A percentile compares a stretch with the other conserved stretches of the same genome.
phyloP scores from a whole-genome alignment of 441 rosid species.

The Arabidopsis lyrata region DNA sequence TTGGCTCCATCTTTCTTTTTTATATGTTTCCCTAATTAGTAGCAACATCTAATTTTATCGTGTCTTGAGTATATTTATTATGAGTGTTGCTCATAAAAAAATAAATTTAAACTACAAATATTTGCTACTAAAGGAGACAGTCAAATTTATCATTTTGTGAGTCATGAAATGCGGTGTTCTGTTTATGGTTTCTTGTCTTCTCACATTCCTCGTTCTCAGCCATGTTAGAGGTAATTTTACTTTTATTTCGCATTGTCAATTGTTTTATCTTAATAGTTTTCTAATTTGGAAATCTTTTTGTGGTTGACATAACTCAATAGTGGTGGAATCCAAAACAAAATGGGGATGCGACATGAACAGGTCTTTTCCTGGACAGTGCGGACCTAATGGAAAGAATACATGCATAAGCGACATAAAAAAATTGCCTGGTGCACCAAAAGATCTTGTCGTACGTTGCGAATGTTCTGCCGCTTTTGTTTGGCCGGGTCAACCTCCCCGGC shows the following conservation, averaged over 20 bases:
- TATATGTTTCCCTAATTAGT: not conserved
- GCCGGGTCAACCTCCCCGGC: not conserved
- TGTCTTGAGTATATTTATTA: not conserved
- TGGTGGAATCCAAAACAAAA: constrained; percentile 1
- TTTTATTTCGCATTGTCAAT: not conserved
- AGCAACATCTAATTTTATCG: not conserved
- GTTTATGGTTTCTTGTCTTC: not conserved
- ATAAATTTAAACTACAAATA: not conserved
- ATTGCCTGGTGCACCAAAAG: not conserved
- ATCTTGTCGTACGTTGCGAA: not conserved
- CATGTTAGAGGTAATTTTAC: not conserved
- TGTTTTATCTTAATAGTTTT: not conserved
- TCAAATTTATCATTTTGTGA: not conserved
- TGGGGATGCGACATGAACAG: not conserved
- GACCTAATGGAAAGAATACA: not conserved
- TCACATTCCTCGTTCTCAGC: not conserved
- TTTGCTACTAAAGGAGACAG: not conserved
- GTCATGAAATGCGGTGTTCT: not conserved
- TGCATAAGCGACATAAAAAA: not conserved
- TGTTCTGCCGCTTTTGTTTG: not conserved
- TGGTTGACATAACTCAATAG: not conserved
- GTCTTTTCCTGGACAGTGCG: not conserved
- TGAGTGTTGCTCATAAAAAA: not conserved
- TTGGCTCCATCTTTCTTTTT: not conserved
- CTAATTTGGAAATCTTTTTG: not conserved